Base-by-base conservation (phyloP, 331 rosid species). In the Prunus yedoensis region DNA sequence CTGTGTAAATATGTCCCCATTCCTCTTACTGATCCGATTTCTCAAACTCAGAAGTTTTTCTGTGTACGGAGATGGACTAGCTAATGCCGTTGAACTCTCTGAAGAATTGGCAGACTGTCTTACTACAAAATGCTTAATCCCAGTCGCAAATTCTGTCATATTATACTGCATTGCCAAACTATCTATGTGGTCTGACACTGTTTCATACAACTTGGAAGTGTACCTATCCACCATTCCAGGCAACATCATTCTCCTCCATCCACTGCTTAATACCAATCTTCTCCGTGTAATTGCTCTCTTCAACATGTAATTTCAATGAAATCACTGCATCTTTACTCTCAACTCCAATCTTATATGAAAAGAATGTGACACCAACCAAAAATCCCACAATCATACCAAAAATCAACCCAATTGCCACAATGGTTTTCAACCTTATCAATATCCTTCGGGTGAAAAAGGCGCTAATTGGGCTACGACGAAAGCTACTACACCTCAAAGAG, bases 241-340 rank as follows among this genome's bases (percentile, higher is more conserved):
- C 78, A n/a, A 95, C 84, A 79, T 95, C 97, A 84, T 90, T 90
- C 84, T 95, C 99, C 17, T 92, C 97, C 96, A 95, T 90, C 99
- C 99, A 95, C 78, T 90, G 75, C 89, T 82, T 89, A 4, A 92
- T 79, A 47, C 99, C 97, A 32, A 95, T 80, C 74, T 72, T 91
- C 89, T 95, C 99, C 1, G 92, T 90, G 76, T 95, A 95, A 82
- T 92, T 95, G 66, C 86, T 88, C 88, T 89, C 84, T 68, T 95
- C 96, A 10, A 95, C 97, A 49, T 88, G 97, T 7, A 78, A 23
- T 64, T 95, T 95, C 86, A 95, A 74, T 0, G 96, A 89, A 77
- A 92, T 89, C 73, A 95, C 91, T 0, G 99, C 99, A 47, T 95
- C 97, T 83, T 92, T 92, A 32, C 97, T 97, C 84, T 95, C 99